Evolutionary conservation across 441 rosid species (phyloP).

Genomic region (Corymbia calophylla): DNA sequence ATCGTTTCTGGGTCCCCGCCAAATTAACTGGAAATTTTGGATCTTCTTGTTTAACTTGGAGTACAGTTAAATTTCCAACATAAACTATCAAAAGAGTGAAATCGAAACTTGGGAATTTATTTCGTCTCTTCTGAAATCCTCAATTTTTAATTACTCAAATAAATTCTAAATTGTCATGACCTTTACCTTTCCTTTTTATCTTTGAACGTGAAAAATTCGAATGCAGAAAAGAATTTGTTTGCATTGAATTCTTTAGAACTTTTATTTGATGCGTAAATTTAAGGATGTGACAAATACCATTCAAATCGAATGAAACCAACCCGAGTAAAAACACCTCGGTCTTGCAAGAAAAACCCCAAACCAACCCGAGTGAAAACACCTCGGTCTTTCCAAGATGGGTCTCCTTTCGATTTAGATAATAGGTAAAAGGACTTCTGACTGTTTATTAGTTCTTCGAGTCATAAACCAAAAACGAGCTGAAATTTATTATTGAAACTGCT

Average conservation of each 20-base stretch:
- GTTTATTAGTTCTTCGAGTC: not conserved
- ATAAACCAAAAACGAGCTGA: not conserved
- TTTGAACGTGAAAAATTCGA: no score
- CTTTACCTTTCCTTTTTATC: no score
- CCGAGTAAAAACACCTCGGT: fast-evolving
- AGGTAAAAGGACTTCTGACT: not conserved
- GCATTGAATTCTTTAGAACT: no score
- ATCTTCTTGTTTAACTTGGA: not conserved
- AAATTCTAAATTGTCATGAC: not conserved
- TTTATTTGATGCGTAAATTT: not conserved
- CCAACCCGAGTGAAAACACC: fast-evolving
- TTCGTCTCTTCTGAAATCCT: not conserved
- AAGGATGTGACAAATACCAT: fast-evolving
- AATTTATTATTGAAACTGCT: not conserved
- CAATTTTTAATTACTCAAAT: not conserved
- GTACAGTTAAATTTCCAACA: not conserved
- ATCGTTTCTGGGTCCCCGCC: not conserved
- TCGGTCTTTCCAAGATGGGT: fast-evolving
- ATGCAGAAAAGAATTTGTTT: no score
- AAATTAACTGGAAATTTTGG: not conserved
- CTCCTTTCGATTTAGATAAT: fast-evolving
- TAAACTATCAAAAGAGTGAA: not conserved
- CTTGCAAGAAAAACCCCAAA: no score
- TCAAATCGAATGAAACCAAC: not conserved
- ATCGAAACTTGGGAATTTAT: not conserved